Evolutionary conservation across 2,329 filamentous ascomycete species (phyloP).

Genomic region (Purpureocillium takamizusanense): DNA sequence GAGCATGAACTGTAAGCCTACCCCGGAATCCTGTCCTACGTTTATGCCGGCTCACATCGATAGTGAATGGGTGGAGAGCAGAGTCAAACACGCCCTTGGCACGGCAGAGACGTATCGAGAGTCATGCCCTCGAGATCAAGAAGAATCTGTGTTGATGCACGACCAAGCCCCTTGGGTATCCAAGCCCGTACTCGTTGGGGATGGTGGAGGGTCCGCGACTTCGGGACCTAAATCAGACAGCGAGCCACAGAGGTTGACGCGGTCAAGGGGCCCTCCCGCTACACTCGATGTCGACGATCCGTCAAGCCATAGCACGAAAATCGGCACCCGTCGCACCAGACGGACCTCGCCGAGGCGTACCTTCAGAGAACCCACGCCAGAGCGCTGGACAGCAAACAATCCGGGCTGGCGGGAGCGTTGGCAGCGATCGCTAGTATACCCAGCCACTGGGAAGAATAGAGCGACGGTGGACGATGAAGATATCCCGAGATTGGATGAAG

Average conservation of each 20-base stretch:
- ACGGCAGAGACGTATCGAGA: too few relatives aligned
- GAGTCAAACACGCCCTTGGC: too few relatives aligned
- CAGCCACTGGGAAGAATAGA: constrained; percentile 46
- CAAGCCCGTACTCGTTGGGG: background rate
- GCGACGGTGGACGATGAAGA: constrained; percentile 63
- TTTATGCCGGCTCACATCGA: too few relatives aligned
- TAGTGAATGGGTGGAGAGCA: too few relatives aligned
- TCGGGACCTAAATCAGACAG: too few relatives aligned
- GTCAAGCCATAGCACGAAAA: background rate
- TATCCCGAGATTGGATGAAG: constrained; percentile 69
- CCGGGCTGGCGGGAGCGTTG: constrained; percentile 42
- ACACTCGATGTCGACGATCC: too few relatives aligned
- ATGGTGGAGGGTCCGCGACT: too few relatives aligned
- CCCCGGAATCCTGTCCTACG: too few relatives aligned
- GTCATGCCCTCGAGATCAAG: too few relatives aligned
- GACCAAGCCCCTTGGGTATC: background rate
- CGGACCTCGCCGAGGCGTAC: constrained; percentile 9
- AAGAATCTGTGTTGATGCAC: background rate
- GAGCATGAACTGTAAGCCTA: too few relatives aligned
- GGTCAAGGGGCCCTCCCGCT: too few relatives aligned
- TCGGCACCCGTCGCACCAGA: constrained; percentile 16
- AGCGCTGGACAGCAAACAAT: constrained; percentile 42
- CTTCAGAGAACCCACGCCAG: constrained; percentile 8
- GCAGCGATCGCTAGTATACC: constrained; percentile 54
- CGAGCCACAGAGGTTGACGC: too few relatives aligned